Evolutionary conservation across 441 rosid genomes (phyloP).

Genomic region (Eutrema salsugineum): DNA sequence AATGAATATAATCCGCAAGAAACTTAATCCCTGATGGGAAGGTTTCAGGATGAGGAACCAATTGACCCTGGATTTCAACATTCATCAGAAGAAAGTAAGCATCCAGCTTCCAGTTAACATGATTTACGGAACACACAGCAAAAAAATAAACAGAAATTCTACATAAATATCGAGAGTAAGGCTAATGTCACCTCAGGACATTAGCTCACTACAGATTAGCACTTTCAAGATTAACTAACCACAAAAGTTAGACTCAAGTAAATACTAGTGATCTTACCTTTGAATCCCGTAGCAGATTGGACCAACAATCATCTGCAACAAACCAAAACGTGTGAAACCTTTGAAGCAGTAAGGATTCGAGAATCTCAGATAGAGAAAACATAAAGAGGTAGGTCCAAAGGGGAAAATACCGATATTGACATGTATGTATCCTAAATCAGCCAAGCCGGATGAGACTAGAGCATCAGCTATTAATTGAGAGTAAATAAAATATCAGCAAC

Average conservation of each 20-base stretch:
- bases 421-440: constrained; percentile 76
- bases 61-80: constrained; percentile 54
- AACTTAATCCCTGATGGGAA: constrained; percentile 90
- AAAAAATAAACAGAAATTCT: too few species aligned
- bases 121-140: neutral
- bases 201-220: constrained; percentile 1
- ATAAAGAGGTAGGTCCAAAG: constrained; percentile 3
- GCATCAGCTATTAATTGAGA: constrained; percentile 70
- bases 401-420: constrained; percentile 75
- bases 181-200: too few species aligned
- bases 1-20: constrained; percentile 86
- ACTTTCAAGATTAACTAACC: neutral
- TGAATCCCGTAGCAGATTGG: constrained; percentile 47
- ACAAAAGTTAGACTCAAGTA: neutral
- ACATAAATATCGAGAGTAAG: too few species aligned
- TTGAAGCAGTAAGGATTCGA: constrained; percentile 10
- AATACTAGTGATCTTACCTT: constrained; percentile 40
- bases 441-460: constrained; percentile 81
- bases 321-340: constrained; percentile 17
- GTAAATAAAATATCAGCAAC: constrained; percentile 27
- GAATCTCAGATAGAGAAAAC: neutral
- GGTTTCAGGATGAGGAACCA: constrained; percentile 73
- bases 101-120: neutral
- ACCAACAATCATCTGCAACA: constrained; percentile 96
- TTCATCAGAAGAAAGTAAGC: constrained; percentile 16